phyloP scores from a whole-genome alignment of 495 filamentous ascomycete species.

The Ascodesmis nigricans region DNA sequence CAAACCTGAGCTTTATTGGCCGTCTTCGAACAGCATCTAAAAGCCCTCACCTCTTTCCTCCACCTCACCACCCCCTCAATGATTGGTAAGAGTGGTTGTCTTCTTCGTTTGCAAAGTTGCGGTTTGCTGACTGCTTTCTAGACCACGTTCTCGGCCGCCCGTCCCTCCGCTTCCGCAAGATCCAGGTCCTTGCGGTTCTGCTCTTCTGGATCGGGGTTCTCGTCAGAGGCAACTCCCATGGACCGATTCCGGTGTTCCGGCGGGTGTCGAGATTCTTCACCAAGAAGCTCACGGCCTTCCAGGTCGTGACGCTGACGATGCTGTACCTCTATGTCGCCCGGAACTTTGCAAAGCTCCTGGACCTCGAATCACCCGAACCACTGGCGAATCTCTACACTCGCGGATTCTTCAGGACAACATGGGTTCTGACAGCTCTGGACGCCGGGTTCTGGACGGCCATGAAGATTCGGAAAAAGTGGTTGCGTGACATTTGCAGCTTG shows the following conservation, averaged over 20 bases:
- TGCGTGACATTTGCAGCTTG: constrained; percentile 60
- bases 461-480: constrained; percentile 61
- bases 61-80: too few relatives aligned
- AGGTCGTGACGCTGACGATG: constrained; percentile 66
- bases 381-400: constrained; percentile 83
- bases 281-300: constrained; percentile 58
- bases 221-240: constrained; percentile 60
- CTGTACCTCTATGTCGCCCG: constrained; percentile 78
- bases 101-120: too few relatives aligned
- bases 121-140: too few relatives aligned
- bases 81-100: too few relatives aligned
- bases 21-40: too few relatives aligned
- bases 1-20: too few relatives aligned
- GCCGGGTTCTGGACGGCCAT: constrained; percentile 98
- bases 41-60: too few relatives aligned
- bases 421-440: constrained; percentile 84
- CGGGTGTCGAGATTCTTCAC: constrained; percentile 47
- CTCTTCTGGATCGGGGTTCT: constrained; percentile 59
- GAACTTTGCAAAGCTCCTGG: constrained; percentile 80
- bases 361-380: constrained; percentile 80
- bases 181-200: constrained; percentile 78
- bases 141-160: constrained; percentile 88
- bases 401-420: constrained; percentile 93
- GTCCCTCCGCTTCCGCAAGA: constrained; percentile 71
- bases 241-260: constrained; percentile 39